phyloP scores from a whole-genome alignment of 2,329 filamentous ascomycete species.

The Claviceps sp. region DNA sequence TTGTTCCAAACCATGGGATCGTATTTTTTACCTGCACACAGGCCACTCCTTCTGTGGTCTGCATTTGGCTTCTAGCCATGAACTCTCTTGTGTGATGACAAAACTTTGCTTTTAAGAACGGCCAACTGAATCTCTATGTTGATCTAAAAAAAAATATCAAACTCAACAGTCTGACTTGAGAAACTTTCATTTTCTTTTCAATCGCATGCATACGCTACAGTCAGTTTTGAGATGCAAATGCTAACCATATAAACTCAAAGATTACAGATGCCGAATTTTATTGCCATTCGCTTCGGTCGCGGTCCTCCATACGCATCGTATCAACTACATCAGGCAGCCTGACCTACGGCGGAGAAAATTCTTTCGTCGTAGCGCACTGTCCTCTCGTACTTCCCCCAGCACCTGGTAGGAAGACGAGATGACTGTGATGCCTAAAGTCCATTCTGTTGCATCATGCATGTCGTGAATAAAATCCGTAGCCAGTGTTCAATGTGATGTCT shows the following conservation, averaged over 20 bases:
- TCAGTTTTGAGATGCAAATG: neutral
- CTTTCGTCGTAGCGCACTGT: too few species aligned
- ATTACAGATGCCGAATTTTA: neutral
- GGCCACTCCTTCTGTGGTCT: slow-evolving; percentile 4
- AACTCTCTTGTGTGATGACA: slow-evolving; percentile 36
- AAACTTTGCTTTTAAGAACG: slow-evolving; percentile 45
- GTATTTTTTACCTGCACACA: neutral
- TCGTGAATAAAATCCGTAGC: too few species aligned
- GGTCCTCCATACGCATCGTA: neutral
- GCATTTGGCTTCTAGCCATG: neutral
- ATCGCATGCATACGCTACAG: too few species aligned
- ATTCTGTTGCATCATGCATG: too few species aligned
- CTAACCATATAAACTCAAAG: neutral
- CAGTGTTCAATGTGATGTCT: too few species aligned
- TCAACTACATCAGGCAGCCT: too few species aligned
- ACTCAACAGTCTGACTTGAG: slow-evolving; percentile 48
- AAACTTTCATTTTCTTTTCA: neutral
- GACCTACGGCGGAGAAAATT: too few species aligned
- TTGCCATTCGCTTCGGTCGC: neutral
- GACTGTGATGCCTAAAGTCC: too few species aligned
- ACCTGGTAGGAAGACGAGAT: too few species aligned
- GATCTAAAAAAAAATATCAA: slow-evolving; percentile 43
- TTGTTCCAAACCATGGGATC: neutral
- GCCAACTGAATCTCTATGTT: slow-evolving; percentile 51
- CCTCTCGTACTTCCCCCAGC: too few species aligned